These are phyloP conservation scores for Lizonia empirigonia DNA, from an alignment of 2,329 filamentous ascomycete genomes.

Conservation along the genomic window DNA sequence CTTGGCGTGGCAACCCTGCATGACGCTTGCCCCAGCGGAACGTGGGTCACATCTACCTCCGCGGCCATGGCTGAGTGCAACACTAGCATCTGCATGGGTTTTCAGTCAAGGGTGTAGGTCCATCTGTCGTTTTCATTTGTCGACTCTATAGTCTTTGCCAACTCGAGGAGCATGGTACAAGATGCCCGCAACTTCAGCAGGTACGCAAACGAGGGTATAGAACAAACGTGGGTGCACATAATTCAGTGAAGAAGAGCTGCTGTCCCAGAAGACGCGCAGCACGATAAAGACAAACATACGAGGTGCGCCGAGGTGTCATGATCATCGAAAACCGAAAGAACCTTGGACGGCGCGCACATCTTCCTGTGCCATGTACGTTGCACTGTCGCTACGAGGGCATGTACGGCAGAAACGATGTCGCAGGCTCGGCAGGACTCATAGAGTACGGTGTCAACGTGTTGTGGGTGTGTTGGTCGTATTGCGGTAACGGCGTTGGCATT, in stretches of 20 bases:
- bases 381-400: constrained; percentile 26
- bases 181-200: not conserved
- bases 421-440: constrained; percentile 45
- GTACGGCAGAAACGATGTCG: constrained; percentile 38
- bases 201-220: constrained; percentile 16
- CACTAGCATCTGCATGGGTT: too few relatives aligned
- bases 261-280: not conserved
- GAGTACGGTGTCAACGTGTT: constrained; percentile 43
- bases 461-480: constrained; percentile 42
- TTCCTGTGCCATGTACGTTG: not conserved
- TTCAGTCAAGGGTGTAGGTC: too few relatives aligned
- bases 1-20: constrained; percentile 16
- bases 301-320: not conserved
- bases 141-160: not conserved
- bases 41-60: not conserved
- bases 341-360: not conserved
- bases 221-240: not conserved
- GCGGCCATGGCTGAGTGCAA: not conserved
- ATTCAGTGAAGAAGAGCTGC: not conserved
- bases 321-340: not conserved
- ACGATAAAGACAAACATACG: not conserved
- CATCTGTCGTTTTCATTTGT: too few relatives aligned
- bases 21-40: not conserved
- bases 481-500: constrained; percentile 40
- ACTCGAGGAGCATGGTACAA: not conserved